These are phyloP conservation scores for Rhodotorula glutinis DNA, from an alignment of 1,284 basidiomycete genomes.

Conservation along the genomic window DNA sequence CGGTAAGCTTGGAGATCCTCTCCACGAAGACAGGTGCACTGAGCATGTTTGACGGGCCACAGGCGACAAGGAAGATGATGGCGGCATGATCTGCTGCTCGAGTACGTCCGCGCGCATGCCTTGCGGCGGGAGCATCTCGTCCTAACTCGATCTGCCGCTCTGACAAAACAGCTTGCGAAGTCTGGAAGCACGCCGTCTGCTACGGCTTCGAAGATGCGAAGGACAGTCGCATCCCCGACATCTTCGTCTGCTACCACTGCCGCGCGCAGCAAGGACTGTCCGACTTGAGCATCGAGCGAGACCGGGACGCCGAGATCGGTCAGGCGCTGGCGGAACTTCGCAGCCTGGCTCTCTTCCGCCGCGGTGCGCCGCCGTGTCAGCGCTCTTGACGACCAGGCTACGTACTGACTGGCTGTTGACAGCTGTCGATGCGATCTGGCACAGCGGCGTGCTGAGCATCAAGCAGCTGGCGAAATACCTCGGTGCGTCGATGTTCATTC, in stretches of 20 bases:
- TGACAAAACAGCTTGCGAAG: constrained; percentile 16
- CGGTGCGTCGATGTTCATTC: background rate
- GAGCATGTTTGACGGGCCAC: background rate
- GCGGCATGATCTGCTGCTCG: constrained; percentile 26
- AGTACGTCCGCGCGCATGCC: background rate
- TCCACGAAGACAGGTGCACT: too few relatives aligned
- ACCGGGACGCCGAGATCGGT: constrained; percentile 17
- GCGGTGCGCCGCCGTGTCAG: constrained; percentile 6
- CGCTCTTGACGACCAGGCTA: accelerated
- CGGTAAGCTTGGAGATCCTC: background rate
- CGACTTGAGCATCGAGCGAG: constrained; percentile 10
- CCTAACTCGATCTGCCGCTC: background rate
- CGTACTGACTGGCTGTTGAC: accelerated
- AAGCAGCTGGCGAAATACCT: constrained; percentile 16
- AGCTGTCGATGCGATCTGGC: constrained; percentile 26
- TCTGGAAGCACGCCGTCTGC: constrained; percentile 31
- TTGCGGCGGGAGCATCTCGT: too few relatives aligned
- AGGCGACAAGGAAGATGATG: constrained; percentile 27
- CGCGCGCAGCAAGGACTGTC: constrained; percentile 9
- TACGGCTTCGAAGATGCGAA: constrained; percentile 20
- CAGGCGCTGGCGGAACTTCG: constrained; percentile 22
- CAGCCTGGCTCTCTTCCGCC: constrained; percentile 28
- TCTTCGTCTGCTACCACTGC: constrained; percentile 30
- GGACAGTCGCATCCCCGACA: constrained; percentile 19
- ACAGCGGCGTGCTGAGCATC: constrained; percentile 17